These are phyloP conservation scores for Hyphodiscus sp. DNA, from an alignment of 2,329 filamentous ascomycete genomes.

Conservation along the genomic window DNA sequence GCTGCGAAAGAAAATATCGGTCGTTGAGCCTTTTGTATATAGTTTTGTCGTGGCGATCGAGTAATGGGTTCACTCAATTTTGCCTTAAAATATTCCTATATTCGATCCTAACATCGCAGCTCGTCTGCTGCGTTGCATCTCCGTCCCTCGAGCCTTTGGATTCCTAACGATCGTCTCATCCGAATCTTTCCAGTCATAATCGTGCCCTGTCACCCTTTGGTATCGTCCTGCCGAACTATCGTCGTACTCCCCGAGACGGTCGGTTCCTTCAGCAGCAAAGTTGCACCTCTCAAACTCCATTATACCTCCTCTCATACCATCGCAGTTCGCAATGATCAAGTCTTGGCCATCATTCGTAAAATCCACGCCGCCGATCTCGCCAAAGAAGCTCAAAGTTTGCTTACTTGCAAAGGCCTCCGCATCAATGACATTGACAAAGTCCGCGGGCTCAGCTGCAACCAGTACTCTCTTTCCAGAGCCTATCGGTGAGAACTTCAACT, in stretches of 20 bases:
- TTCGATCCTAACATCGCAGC: constrained; percentile 6
- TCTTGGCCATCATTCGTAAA: constrained; percentile 62
- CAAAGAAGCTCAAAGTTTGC: constrained; percentile 69
- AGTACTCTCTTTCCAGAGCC: constrained; percentile 62
- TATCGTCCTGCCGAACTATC: background rate
- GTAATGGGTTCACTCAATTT: background rate
- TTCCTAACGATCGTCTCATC: constrained; percentile 5
- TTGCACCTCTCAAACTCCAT: constrained; percentile 30
- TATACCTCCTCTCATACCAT: constrained; percentile 56
- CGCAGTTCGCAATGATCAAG: constrained; percentile 62
- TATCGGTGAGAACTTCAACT: constrained; percentile 64
- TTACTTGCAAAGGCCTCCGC: constrained; percentile 56
- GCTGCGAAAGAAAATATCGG: constrained; percentile 1
- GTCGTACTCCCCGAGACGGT: constrained; percentile 12
- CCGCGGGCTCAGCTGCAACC: constrained; percentile 69
- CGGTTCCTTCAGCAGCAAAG: constrained; percentile 20
- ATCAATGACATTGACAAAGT: constrained; percentile 66
- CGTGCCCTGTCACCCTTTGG: background rate
- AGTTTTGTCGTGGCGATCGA: background rate
- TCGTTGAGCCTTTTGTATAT: constrained; percentile 13
- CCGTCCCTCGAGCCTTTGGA: constrained; percentile 6
- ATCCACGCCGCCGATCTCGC: constrained; percentile 63
- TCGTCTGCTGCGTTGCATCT: constrained; percentile 7
- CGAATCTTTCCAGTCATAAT: constrained; percentile 8
- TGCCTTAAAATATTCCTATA: constrained; percentile 10